Base-by-base conservation (phyloP, 2,329 filamentous ascomycete genomes). In the Colletotrichum sp. region DNA sequence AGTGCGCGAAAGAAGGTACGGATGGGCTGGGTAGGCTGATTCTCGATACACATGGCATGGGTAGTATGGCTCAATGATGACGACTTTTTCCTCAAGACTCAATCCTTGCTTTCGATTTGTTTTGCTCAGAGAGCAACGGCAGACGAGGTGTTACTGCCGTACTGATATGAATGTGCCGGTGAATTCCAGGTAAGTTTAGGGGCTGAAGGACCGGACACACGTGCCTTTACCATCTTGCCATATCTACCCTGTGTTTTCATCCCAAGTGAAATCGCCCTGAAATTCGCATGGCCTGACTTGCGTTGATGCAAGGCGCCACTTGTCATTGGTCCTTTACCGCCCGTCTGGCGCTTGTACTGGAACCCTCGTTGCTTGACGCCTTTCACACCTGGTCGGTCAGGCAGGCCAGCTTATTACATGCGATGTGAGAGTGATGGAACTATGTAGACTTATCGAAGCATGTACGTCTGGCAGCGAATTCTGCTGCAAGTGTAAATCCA, bases 31-130 rank as follows among this genome's bases (percentile, higher is more conserved):
- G 26, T 21, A 21, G 71, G 64, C 61, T 61, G 71, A 48, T 70
- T 73, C 59, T 38, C 36, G 55, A 58, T 63, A 36, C 32, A 74
- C 64, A 65, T 71, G 68, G 72, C 68, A 66, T 66, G 32, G 72
- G 58, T 70, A 76, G 71, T 65, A 65, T 26, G 71, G 71, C 48
- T 76, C 74, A 76, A 76, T 76, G 71, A 70, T 70, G 38, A 76
- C 66, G 61, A 76, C 62, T 73, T 66, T 64, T 36, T 32, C 36
- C 21, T 58, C 56, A n/a, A 59, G n/a, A 34, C 12, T 52, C 48
- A 48, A 8, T 24, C 28, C 14, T 43, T 30, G 18, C 62, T 18
- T 0, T 52, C 28, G 16, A 24, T n/a, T 18, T 30, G 7, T 43
- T 0, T 65, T 32, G 18, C 0, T 34, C 9, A 48, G 18, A 13